Evolutionary conservation across 1,284 basidiomycete genomes (phyloP), one percentile per base, ranked within the genome.

Genomic region (Lentinus polychrous): DNA sequence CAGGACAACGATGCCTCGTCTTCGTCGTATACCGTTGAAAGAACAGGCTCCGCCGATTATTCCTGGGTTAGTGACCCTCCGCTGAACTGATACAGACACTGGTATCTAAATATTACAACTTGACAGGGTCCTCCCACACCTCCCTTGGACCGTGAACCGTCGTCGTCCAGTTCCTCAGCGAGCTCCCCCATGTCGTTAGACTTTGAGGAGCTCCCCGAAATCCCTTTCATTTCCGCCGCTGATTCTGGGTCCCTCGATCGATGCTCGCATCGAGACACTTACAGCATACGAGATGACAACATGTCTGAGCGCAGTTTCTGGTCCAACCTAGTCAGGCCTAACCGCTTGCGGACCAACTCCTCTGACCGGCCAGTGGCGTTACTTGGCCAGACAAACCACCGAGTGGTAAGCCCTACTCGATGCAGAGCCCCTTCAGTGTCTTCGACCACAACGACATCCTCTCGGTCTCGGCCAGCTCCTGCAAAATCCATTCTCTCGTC

Each of bases 401-500:
- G 57, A 35, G 18, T 50, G n/a, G 11, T 60, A 20, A 42, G 50
- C 35, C 59, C 59, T 14, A 32, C 52, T 24, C 52, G 64, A 36
- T 56, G 59, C 34, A 62, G 62, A 27, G 55, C 62, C 31, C 51
- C 55, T 5, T 66, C 65, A 12, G 50, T 62, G 10, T 60, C 60
- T 14, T 64, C 61, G 33, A 63, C 58, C 11, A 27, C 27, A 27
- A 27, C 27, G 27, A 53, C 60, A 27, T 62, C 61, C 34, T 63
- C 60, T n/a, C 57, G 58, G 11, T 59, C 59, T 31, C 54, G 58
- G 45, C 62, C 61, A 27, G 57, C 60, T 1, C 63, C 63, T 2
- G 61, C 62, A n/a, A 62, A 61, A 51, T 64, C 62, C 14, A 65
- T 64, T 41, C 56, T 65, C 7, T 63, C 63, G 31, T 63, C 60